Percentiles rank a stretch among this genome's conserved stretches.
Evolutionary conservation across 768 basidiomycete species (phyloP).

Genomic region (Podaxis pistillaris): DNA sequence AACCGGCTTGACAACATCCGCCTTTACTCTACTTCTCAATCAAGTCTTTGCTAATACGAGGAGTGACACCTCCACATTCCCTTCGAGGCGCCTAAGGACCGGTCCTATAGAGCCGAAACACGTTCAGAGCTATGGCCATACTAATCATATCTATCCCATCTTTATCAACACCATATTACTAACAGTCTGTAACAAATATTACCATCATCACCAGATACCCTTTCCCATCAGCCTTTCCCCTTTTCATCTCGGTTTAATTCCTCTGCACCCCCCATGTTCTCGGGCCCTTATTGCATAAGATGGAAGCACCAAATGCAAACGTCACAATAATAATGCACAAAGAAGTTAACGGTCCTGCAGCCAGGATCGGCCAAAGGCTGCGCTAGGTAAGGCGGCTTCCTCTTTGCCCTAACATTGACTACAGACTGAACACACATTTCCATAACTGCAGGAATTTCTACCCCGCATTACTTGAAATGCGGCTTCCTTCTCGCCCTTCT

Average conservation of each 20-base stretch:
- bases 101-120: not conserved
- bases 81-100: not conserved
- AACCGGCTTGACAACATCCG: not conserved
- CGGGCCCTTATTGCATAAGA: conserved; percentile 3
- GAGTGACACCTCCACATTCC: not conserved
- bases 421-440: not conserved
- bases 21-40: not conserved
- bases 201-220: not conserved
- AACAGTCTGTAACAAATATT: not conserved
- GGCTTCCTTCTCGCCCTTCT: not conserved
- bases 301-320: not conserved
- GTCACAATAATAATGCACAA: not conserved
- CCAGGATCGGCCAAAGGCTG: not conserved
- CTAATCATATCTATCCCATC: not conserved
- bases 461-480: not conserved
- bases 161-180: not conserved
- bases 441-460: conserved; percentile 1
- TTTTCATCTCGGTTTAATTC: conserved; percentile 1
- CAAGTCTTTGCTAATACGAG: not conserved
- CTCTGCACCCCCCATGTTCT: not conserved
- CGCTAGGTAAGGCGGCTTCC: not conserved
- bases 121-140: not conserved
- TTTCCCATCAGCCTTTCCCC: not conserved
- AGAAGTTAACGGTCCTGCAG: not conserved
- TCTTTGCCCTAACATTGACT: not conserved